A percentile compares a stretch with the other conserved stretches of the same genome.
These are phyloP conservation scores for Leishmania arabica DNA, from an alignment of 208 protist genomes.

Conservation along the genomic window DNA sequence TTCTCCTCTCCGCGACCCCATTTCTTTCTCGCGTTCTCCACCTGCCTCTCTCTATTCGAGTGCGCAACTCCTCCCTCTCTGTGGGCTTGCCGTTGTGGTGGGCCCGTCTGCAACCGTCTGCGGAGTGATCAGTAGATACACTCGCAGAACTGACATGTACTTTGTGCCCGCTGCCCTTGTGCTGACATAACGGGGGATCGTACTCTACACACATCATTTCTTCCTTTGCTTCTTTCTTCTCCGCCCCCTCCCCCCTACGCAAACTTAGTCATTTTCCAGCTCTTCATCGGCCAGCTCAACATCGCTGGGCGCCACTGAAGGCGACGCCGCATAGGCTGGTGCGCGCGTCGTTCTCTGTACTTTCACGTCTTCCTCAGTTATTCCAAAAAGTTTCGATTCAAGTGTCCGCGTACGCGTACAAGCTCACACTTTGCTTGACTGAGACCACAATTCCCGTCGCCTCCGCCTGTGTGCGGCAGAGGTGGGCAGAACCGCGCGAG, in stretches of 20 bases:
- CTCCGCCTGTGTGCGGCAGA: neutral
- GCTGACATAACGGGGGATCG: neutral
- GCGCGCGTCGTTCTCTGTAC: neutral
- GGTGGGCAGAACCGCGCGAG: neutral
- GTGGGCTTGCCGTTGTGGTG: neutral
- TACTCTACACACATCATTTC: neutral
- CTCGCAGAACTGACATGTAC: neutral
- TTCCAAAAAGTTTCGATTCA: neutral
- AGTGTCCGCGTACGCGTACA: neutral
- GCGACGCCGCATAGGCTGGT: neutral
- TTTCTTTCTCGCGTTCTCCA: neutral
- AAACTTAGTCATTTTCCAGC: neutral
- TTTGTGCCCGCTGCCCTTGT: neutral
- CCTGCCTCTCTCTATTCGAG: neutral
- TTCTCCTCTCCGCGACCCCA: neutral
- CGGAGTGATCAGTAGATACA: neutral
- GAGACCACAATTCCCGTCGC: neutral
- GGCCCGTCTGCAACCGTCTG: neutral
- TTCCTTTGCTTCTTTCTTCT: neutral
- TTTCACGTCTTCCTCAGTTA: neutral
- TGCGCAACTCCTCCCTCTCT: neutral
- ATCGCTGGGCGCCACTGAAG: neutral
- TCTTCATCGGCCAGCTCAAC: neutral
- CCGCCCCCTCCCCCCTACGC: neutral
- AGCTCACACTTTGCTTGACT: neutral